A percentile compares a stretch with the other conserved stretches of the same genome.
Evolutionary conservation across 495 filamentous ascomycete genomes (phyloP).

Genomic region (Aspergillus diversus): DNA sequence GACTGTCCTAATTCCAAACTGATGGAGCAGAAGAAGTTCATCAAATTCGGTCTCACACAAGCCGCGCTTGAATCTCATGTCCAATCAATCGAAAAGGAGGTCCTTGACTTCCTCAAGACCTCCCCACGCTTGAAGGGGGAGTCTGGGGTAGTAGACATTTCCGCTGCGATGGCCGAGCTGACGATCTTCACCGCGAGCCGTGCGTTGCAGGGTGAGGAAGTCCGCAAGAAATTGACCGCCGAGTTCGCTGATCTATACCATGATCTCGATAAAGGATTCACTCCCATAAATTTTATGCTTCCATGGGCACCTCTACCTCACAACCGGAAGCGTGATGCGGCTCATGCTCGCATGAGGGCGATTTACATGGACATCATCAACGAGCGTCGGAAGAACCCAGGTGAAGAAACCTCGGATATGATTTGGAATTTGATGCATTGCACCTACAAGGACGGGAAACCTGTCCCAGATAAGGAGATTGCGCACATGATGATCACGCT

Average conservation of each 20-base stretch:
- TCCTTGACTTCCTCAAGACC: conserved; percentile 67
- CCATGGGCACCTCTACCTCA: conserved; percentile 86
- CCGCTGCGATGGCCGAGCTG: conserved; percentile 75
- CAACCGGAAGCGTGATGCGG: conserved; percentile 77
- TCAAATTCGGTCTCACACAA: conserved; percentile 82
- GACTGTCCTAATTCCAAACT: conserved; percentile 86
- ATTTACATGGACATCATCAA: conserved; percentile 80
- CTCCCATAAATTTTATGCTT: conserved; percentile 81
- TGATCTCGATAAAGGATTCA: conserved; percentile 84
- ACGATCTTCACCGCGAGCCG: conserved; percentile 85
- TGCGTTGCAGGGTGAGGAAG: conserved; percentile 78
- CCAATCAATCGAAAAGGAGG: conserved; percentile 76
- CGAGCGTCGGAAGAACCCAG: conserved; percentile 53
- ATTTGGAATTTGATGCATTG: conserved; percentile 75
- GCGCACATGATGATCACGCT: conserved; percentile 73
- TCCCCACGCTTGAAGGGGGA: conserved; percentile 68
- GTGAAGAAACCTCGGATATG: conserved; percentile 66
- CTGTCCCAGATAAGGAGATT: conserved; percentile 62
- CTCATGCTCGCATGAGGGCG: conserved; percentile 73
- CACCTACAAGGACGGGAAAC: conserved; percentile 64
- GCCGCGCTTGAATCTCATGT: conserved; percentile 78
- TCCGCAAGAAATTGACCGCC: conserved; percentile 69
- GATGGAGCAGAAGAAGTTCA: conserved; percentile 88
- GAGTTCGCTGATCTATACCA: conserved; percentile 75
- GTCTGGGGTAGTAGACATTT: conserved; percentile 66